phyloP scores from a whole-genome alignment of 768 basidiomycete genomes.

The Lactarius indigo region DNA sequence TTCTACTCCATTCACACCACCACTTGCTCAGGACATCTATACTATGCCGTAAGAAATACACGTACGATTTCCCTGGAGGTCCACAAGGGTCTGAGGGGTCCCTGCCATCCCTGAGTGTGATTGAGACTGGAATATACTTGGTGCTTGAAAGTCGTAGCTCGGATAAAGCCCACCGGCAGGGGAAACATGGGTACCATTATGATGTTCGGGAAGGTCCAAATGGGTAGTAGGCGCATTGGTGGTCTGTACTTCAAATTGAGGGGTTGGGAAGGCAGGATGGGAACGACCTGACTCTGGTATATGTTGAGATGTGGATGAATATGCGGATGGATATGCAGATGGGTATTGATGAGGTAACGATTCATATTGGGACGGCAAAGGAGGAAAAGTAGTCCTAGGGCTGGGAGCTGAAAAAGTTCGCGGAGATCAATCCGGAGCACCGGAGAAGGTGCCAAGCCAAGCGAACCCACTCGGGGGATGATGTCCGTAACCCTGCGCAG shows the following conservation, averaged over 20 bases:
- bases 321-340: neutral
- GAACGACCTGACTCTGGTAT: neutral
- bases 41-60: neutral
- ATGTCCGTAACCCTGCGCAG: neutral
- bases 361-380: neutral
- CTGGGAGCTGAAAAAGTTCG: neutral
- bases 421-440: neutral
- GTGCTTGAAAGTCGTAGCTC: neutral
- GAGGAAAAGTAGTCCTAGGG: neutral
- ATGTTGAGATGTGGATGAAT: neutral
- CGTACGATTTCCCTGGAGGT: neutral
- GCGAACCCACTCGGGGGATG: neutral
- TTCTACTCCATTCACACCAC: neutral
- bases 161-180: neutral
- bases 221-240: neutral
- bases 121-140: neutral
- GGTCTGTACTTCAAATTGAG: neutral
- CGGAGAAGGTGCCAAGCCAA: neutral
- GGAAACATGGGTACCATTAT: neutral
- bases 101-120: neutral
- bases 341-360: neutral
- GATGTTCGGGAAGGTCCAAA: neutral
- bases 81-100: neutral
- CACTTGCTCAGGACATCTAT: neutral
- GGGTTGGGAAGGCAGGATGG: neutral